Evolutionary conservation across 208 protist genomes (phyloP), one percentile per base, ranked within the genome.

Genomic region (Crithidia bombi): DNA sequence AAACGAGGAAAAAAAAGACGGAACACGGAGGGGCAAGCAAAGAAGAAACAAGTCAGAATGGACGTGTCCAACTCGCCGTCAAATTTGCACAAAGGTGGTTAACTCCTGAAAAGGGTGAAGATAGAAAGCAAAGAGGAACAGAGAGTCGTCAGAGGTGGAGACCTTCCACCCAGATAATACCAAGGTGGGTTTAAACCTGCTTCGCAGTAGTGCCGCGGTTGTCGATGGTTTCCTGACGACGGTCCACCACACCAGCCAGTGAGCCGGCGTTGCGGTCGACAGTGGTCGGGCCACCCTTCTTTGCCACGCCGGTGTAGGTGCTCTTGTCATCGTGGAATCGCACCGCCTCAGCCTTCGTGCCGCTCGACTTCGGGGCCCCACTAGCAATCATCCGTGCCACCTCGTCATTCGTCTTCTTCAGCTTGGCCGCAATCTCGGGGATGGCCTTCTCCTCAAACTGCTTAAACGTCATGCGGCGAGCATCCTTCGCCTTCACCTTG

Each of bases 241-340:
- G 87, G 66, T 96, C 90, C 23, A 96, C 90, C 6, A 96, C 87
- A 47, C 90, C 90, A 0, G 86, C 79, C 28, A 96, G 87, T 12
- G 87, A 93, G 49, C 79, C 83, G 17, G 90, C 66, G 72, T 96
- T 91, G 72, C 90, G 87, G 78, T 97, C 92, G 36, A 97, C 90
- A 58, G 95, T 97, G 38, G 90, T 92, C 7, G 92, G 92, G 6
- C 92, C 92, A 47, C 92, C 92, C 43, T 80, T 77, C 85, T 95
- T 95, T 68, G 91, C 86, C 1, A 91, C 92, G 38, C 92, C 92
- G 19, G 92, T 97, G 92, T 97, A 97, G 36, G 70, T 52, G 74
- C 70, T 89, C 81, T 97, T 97, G 75, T 97, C 92, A 63, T 97
- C 92, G 79, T 90, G 81, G 67, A 97, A 97, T 77, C 91, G 91